These are phyloP conservation scores for Sclerotinia glacialis DNA, from an alignment of 2,329 filamentous ascomycete genomes.

Conservation along the genomic window DNA sequence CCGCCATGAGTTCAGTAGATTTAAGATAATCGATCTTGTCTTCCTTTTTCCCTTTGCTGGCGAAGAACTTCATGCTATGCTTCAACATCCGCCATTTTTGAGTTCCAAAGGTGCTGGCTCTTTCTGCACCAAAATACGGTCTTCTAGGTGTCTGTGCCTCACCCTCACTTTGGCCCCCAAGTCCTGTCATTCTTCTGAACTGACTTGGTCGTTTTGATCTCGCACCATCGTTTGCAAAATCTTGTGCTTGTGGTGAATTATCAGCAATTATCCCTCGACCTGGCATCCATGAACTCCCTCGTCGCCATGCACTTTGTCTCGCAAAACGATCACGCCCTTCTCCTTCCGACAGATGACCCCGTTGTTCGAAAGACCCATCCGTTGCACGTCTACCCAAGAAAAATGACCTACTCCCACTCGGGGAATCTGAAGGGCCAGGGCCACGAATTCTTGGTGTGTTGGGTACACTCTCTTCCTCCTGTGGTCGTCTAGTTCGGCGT, in stretches of 20 bases:
- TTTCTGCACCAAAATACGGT: slow-evolving; percentile 56
- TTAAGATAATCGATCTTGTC: slow-evolving; percentile 87
- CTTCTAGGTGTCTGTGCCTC: slow-evolving; percentile 58
- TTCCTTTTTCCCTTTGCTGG: slow-evolving; percentile 76
- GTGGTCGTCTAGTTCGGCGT: slow-evolving; percentile 59
- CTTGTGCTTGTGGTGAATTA: slow-evolving; percentile 49
- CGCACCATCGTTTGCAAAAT: slow-evolving; percentile 44
- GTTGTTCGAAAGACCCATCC: slow-evolving; percentile 55
- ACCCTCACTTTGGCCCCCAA: slow-evolving; percentile 63
- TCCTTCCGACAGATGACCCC: slow-evolving; percentile 70
- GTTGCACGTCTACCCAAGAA: slow-evolving; percentile 64
- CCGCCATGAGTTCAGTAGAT: slow-evolving; percentile 93
- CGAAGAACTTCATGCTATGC: slow-evolving; percentile 73
- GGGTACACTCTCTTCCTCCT: slow-evolving; percentile 55
- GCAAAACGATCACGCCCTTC: slow-evolving; percentile 65
- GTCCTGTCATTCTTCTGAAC: slow-evolving; percentile 58
- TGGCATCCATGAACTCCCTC: slow-evolving; percentile 47
- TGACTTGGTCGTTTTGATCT: slow-evolving; percentile 59
- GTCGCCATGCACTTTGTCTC: slow-evolving; percentile 54
- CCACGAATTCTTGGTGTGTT: slow-evolving; percentile 54
- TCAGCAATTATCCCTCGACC: slow-evolving; percentile 51
- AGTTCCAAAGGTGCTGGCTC: slow-evolving; percentile 69
- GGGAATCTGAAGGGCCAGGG: slow-evolving; percentile 33
- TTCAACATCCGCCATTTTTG: slow-evolving; percentile 94
- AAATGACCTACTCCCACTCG: slow-evolving; percentile 32